Conservation (phyloP, 2,329 filamentous ascomycete genomes). For the Neocucurbitaria cava region DNA sequence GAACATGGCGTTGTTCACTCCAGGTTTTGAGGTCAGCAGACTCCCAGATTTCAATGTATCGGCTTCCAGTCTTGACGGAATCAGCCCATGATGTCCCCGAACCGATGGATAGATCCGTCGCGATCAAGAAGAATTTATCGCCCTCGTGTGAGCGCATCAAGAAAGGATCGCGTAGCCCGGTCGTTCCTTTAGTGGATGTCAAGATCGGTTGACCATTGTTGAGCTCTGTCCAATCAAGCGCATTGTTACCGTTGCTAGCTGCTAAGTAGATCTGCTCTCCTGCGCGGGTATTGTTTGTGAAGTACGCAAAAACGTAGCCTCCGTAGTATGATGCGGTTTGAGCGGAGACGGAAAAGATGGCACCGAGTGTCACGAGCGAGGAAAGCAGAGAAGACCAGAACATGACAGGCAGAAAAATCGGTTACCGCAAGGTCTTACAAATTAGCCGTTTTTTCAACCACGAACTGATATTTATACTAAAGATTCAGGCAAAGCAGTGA, state of each 20-base stretch:
- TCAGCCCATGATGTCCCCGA: constrained; percentile 61
- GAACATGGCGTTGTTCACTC: constrained; percentile 59
- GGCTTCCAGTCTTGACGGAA: constrained; percentile 57
- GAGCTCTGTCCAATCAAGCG: constrained; percentile 59
- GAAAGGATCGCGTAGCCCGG: constrained; percentile 61
- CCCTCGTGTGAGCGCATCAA: constrained; percentile 60
- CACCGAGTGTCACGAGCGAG: background rate
- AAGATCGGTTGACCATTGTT: constrained; percentile 58
- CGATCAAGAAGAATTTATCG: constrained; percentile 60
- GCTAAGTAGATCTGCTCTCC: constrained; percentile 64
- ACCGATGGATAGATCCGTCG: constrained; percentile 62
- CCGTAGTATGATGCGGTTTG: constrained; percentile 26
- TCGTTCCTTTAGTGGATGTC: constrained; percentile 56
- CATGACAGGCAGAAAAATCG: background rate
- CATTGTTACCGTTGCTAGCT: constrained; percentile 61
- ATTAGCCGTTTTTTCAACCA: background rate
- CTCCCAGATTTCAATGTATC: constrained; percentile 63
- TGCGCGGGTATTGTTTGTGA: constrained; percentile 53
- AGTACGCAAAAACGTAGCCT: constrained; percentile 62
- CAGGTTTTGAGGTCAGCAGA: constrained; percentile 59
- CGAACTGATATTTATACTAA: too few relatives aligned
- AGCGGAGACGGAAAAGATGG: background rate
- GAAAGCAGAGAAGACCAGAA: background rate
- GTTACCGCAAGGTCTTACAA: background rate
- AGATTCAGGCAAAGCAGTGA: too few relatives aligned